phyloP scores from a whole-genome alignment of 1,139 yeast genomes.

The Debaryomyces coudertii region DNA sequence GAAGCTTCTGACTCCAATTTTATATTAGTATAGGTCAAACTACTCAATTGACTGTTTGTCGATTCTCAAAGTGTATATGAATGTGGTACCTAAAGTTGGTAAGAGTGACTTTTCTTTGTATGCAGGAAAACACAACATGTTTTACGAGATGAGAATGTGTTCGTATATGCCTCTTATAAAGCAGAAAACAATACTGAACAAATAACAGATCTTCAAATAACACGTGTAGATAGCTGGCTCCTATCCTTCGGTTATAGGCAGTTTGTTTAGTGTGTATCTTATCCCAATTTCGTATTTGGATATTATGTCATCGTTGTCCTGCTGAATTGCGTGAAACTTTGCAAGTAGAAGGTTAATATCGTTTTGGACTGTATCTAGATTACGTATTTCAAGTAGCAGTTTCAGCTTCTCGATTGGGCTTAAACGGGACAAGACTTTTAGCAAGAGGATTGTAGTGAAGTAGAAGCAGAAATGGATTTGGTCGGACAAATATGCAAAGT shows the following conservation, averaged over 20 bases:
- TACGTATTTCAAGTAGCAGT: slow-evolving; percentile 4
- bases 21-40: no score
- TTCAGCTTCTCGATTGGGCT: neutral
- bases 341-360: slow-evolving; percentile 27
- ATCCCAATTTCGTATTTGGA: slow-evolving; percentile 34
- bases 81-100: no score
- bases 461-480: slow-evolving; percentile 64
- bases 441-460: slow-evolving; percentile 51
- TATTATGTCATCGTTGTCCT: slow-evolving; percentile 32
- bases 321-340: slow-evolving; percentile 34
- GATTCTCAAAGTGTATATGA: no score
- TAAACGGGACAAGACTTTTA: slow-evolving; percentile 26
- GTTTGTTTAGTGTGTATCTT: slow-evolving; percentile 17
- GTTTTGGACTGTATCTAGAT: slow-evolving; percentile 3
- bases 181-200: neutral
- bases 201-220: neutral
- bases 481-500: slow-evolving; percentile 70
- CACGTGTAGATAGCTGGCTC: neutral
- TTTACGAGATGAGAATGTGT: neutral
- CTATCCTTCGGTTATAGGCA: neutral
- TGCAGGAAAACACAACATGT: neutral
- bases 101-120: no score
- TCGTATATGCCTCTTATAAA: no score
- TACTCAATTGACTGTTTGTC: no score
- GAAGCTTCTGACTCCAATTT: neutral